Evolutionary conservation across 2,329 filamentous ascomycete species (phyloP).

Genomic region (Aureobasidium zeae): DNA sequence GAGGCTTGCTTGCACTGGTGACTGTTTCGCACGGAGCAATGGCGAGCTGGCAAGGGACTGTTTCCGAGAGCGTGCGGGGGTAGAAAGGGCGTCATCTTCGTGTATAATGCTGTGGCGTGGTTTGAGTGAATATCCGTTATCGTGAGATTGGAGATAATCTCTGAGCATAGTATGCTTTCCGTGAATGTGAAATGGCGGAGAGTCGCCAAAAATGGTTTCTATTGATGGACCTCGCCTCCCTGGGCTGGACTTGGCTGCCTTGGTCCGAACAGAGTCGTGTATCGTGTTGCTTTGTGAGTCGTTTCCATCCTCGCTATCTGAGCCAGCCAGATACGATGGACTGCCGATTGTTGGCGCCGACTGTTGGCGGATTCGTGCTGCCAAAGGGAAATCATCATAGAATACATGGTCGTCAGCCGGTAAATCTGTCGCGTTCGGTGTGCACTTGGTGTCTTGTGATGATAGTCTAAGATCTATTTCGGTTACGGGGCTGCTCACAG

Average conservation of each 20-base stretch:
- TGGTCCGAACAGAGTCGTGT: constrained; percentile 67
- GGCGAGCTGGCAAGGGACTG: constrained; percentile 31
- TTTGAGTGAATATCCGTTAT: constrained; percentile 27
- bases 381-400: constrained; percentile 21
- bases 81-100: constrained; percentile 41
- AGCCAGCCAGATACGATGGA: constrained; percentile 54
- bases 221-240: constrained; percentile 60
- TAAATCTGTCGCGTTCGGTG: neutral
- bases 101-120: constrained; percentile 39
- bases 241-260: constrained; percentile 56
- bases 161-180: constrained; percentile 32
- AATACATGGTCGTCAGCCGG: constrained; percentile 39
- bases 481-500: constrained; percentile 8
- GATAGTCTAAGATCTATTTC: constrained; percentile 11
- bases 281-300: constrained; percentile 69
- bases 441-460: constrained; percentile 1
- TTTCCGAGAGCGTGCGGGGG: constrained; percentile 38
- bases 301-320: constrained; percentile 67
- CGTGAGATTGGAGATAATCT: constrained; percentile 39
- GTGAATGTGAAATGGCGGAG: constrained; percentile 26
- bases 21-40: constrained; percentile 16
- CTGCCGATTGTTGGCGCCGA: constrained; percentile 40
- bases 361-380: neutral
- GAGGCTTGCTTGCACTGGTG: constrained; percentile 25
- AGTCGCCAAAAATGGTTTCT: constrained; percentile 75